Percentiles rank a stretch among this genome's conserved stretches.
phyloP scores from a whole-genome alignment of 78 protist species.

The Tieghemostelium lacteum region DNA sequence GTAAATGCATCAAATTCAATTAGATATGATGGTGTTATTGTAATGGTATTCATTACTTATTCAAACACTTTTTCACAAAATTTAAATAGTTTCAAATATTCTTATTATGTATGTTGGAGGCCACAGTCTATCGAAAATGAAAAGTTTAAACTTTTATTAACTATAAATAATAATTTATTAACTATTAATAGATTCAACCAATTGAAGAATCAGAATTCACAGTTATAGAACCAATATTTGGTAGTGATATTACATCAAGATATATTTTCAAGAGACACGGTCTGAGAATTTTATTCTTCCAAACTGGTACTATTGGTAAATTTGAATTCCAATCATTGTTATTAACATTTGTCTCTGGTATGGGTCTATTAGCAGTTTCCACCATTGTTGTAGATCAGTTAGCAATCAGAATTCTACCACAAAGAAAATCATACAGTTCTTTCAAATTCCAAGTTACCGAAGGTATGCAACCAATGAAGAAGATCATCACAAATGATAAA shows the following conservation, averaged over 20 bases:
- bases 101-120: background rate
- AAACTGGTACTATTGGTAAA: slow-evolving; percentile 63
- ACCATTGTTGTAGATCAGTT: slow-evolving; percentile 36
- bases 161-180: too few species aligned
- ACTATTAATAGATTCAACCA: background rate
- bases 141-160: too few species aligned
- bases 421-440: slow-evolving; percentile 18
- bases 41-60: slow-evolving; percentile 48
- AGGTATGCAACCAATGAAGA: background rate
- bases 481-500: background rate
- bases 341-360: slow-evolving; percentile 35
- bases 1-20: slow-evolving; percentile 20
- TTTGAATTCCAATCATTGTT: slow-evolving; percentile 59
- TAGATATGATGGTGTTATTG: slow-evolving; percentile 51
- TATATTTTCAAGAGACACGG: slow-evolving; percentile 60
- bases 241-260: background rate
- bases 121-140: too few species aligned
- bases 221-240: slow-evolving; percentile 22
- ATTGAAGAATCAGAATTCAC: slow-evolving; percentile 20
- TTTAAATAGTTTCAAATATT: slow-evolving; percentile 18
- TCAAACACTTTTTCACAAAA: slow-evolving; percentile 42
- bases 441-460: slow-evolving; percentile 32
- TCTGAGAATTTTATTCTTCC: slow-evolving; percentile 55
- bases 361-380: slow-evolving; percentile 20
- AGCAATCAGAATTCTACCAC: slow-evolving; percentile 40